Conservation (phyloP, 306 rosid genomes). For the Lagenaria siceraria region DNA sequence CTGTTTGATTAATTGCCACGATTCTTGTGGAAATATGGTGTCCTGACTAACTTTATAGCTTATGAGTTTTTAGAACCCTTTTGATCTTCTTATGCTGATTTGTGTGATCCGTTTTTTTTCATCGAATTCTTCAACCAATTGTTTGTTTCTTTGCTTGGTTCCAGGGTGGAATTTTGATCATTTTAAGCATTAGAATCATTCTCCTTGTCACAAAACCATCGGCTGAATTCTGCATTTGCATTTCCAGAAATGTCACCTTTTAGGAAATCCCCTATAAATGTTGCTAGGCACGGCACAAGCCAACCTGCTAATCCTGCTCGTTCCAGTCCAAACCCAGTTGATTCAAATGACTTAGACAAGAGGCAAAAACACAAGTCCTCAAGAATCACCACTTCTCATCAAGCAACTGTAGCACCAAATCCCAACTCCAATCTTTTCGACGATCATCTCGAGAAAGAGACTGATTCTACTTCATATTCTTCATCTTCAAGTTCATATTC, state of each 20-base stretch:
- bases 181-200: background rate
- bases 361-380: background rate
- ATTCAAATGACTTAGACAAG: background rate
- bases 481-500: slow-evolving; percentile 14
- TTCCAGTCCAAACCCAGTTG: background rate
- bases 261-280: slow-evolving; percentile 2
- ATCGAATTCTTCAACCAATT: background rate
- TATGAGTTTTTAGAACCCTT: background rate
- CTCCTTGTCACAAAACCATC: background rate
- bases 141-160: no score
- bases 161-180: background rate
- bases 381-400: background rate
- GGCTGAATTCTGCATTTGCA: slow-evolving; percentile 1
- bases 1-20: background rate
- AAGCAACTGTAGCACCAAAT: slow-evolving; percentile 22
- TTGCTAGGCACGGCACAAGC: background rate
- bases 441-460: slow-evolving; percentile 28
- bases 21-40: background rate
- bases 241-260: slow-evolving; percentile 3
- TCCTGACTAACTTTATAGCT: background rate
- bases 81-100: background rate
- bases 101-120: background rate
- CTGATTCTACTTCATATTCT: slow-evolving; percentile 25
- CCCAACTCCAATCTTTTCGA: slow-evolving; percentile 58
- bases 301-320: background rate